Percentiles rank a stretch among this genome's conserved stretches.
Evolutionary conservation across 139 green algal genomes (phyloP).

Genomic region (Raphidocelis subcapitata): DNA sequence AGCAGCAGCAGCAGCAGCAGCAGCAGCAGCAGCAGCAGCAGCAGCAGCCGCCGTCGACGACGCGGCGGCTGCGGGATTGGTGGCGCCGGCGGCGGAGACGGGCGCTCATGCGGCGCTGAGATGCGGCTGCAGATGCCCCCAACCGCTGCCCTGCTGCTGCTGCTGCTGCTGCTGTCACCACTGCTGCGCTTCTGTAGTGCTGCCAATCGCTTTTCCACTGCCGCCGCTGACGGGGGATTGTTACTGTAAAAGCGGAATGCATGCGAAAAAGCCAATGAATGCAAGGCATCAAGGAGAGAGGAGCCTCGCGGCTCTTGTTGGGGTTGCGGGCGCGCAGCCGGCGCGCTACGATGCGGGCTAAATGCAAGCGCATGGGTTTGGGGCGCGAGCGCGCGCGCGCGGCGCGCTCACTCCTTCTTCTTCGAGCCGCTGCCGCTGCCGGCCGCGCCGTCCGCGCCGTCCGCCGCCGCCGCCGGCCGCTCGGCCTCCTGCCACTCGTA

Average conservation of each 20-base stretch:
- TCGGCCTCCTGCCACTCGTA: neutral
- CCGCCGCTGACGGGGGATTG: no score
- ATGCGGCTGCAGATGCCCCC: no score
- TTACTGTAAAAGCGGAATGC: no score
- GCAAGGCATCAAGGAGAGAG: no score
- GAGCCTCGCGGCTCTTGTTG: no score
- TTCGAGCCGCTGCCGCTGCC: neutral
- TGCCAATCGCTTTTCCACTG: neutral
- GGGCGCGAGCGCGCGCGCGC: no score
- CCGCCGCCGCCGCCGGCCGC: neutral
- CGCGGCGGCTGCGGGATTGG: neutral
- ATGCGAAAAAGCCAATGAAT: no score
- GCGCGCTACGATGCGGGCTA: no score
- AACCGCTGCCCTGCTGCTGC: neutral
- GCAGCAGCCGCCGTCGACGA: neutral
- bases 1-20: neutral
- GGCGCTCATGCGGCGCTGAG: no score
- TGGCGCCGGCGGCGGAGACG: neutral
- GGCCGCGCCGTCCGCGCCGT: neutral
- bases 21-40: constrained; percentile 6
- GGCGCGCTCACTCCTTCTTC: neutral
- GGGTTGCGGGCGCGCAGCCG: no score
- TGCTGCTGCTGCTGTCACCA: neutral
- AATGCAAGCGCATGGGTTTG: no score
- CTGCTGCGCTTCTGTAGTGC: neutral